Percentiles rank a stretch among this genome's conserved stretches.
Evolutionary conservation across 495 filamentous ascomycete species (phyloP).

Genomic region (Penicillium angulare): DNA sequence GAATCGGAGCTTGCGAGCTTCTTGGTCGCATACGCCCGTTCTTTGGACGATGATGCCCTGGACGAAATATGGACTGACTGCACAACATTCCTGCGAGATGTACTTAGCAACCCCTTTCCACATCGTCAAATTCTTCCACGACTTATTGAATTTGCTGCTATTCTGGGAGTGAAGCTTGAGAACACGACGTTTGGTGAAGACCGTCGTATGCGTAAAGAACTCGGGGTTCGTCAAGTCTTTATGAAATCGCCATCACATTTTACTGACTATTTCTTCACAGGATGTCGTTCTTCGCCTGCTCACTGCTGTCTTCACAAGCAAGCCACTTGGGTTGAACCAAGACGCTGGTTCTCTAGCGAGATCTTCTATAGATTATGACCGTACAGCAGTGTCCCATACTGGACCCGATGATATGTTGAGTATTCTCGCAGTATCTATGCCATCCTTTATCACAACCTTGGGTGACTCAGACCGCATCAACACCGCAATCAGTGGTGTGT

Average conservation of each 20-base stretch:
- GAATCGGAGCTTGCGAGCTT: slow-evolving; percentile 85
- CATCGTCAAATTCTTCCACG: slow-evolving; percentile 87
- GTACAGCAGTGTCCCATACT: slow-evolving; percentile 36
- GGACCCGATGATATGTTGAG: slow-evolving; percentile 74
- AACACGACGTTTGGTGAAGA: slow-evolving; percentile 98
- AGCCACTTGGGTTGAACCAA: slow-evolving; percentile 61
- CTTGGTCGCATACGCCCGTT: slow-evolving; percentile 81
- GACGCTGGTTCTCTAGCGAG: slow-evolving; percentile 41
- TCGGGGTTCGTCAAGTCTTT: slow-evolving; percentile 81
- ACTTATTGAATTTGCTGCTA: slow-evolving; percentile 82
- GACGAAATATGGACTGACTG: slow-evolving; percentile 98
- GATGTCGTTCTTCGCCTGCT: slow-evolving; percentile 86
- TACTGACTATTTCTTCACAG: slow-evolving; percentile 47
- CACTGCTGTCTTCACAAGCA: slow-evolving; percentile 86
- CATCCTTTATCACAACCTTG: slow-evolving; percentile 80
- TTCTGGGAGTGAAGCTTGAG: slow-evolving; percentile 89
- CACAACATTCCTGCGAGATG: slow-evolving; percentile 83
- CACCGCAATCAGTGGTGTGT: slow-evolving; percentile 73
- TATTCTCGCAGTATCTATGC: slow-evolving; percentile 74
- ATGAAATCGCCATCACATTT: neutral
- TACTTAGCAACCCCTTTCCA: slow-evolving; percentile 91
- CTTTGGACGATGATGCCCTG: slow-evolving; percentile 96
- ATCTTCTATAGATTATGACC: slow-evolving; percentile 45
- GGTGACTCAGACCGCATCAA: slow-evolving; percentile 82
- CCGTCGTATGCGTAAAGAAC: slow-evolving; percentile 85